Conservation (phyloP, 345 rosid genomes). For the Toxicodendron radicans region DNA sequence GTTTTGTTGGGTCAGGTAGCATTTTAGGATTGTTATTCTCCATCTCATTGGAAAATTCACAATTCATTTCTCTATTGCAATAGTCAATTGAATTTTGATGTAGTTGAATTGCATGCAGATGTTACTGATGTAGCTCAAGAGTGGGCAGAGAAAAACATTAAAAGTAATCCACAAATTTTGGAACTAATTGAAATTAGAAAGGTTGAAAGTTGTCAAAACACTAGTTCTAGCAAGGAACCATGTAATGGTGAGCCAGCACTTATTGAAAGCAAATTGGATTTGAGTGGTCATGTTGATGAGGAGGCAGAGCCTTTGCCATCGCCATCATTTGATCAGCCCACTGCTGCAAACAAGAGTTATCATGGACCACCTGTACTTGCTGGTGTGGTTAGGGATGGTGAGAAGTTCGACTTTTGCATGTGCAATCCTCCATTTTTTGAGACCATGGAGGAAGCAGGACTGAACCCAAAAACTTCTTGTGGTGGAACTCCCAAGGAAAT, state of each 20-base stretch:
- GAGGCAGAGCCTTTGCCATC: constrained; percentile 21
- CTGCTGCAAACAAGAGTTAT: constrained; percentile 31
- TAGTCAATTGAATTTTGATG: constrained; percentile 13
- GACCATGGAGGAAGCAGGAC: constrained; percentile 74
- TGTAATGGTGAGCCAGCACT: constrained; percentile 15
- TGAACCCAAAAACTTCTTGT: constrained; percentile 88
- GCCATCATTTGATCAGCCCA: constrained; percentile 24
- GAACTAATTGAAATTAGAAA: constrained; percentile 69
- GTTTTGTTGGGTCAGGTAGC: constrained; percentile 78
- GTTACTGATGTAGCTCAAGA: constrained; percentile 78
- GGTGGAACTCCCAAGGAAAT: constrained; percentile 90
- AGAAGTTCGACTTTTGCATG: constrained; percentile 93
- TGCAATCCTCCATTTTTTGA: constrained; percentile 96
- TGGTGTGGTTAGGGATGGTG: constrained; percentile 64
- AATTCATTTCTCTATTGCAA: background rate
- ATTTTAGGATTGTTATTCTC: background rate
- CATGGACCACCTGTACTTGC: constrained; percentile 54
- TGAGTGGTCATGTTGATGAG: constrained; percentile 7
- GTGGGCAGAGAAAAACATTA: constrained; percentile 84
- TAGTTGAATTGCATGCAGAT: constrained; percentile 50
- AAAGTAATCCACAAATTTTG: constrained; percentile 63
- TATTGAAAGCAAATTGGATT: constrained; percentile 26
- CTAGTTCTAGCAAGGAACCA: constrained; percentile 21
- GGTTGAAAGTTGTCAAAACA: constrained; percentile 34
- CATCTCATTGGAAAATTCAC: background rate